Conservation (phyloP, 2,329 filamentous ascomycete genomes). For the Chrysosphaeria jannelii region DNA sequence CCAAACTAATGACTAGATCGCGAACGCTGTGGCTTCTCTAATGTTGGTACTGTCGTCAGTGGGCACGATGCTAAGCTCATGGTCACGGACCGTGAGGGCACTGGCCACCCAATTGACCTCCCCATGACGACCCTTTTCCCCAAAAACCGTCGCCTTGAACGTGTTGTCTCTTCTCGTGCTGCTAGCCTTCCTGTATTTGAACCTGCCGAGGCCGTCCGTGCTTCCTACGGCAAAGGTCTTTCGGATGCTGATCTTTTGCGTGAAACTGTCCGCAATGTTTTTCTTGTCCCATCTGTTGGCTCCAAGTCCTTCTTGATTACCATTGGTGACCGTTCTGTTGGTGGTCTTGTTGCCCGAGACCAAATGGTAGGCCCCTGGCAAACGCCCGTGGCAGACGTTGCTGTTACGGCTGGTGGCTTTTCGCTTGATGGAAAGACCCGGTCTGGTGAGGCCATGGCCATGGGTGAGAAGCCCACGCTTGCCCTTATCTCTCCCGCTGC, state of each 20-base stretch:
- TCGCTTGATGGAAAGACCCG: conserved; percentile 31
- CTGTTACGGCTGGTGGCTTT: conserved; percentile 66
- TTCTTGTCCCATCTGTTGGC: conserved; percentile 68
- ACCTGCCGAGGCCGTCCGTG: conserved; percentile 28
- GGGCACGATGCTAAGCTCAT: conserved; percentile 39
- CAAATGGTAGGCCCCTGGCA: conserved; percentile 97
- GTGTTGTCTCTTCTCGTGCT: conserved; percentile 40
- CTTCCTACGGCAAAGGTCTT: conserved; percentile 24
- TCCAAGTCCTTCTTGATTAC: conserved; percentile 95
- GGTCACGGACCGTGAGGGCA: conserved; percentile 50
- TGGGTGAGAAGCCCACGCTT: conserved; percentile 74
- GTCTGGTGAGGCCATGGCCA: conserved; percentile 87
- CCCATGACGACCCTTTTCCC: conserved; percentile 76
- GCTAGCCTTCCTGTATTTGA: conserved; percentile 43
- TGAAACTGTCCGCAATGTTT: conserved; percentile 51
- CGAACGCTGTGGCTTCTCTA: conserved; percentile 76
- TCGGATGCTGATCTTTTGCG: conserved; percentile 20
- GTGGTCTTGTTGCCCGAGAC: conserved; percentile 63
- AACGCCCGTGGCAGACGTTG: conserved; percentile 74
- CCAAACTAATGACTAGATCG: conserved; percentile 15
- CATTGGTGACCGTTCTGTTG: conserved; percentile 77
- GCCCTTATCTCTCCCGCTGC: conserved; percentile 73
- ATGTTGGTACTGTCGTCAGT: conserved; percentile 50
- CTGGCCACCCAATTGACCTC: conserved; percentile 58
- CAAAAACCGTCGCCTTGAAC: conserved; percentile 54